Percentiles rank a stretch among this genome's conserved stretches.
Evolutionary conservation across 2,329 filamentous ascomycete species (phyloP).

Genomic region (Dactylonectria macrodidyma): DNA sequence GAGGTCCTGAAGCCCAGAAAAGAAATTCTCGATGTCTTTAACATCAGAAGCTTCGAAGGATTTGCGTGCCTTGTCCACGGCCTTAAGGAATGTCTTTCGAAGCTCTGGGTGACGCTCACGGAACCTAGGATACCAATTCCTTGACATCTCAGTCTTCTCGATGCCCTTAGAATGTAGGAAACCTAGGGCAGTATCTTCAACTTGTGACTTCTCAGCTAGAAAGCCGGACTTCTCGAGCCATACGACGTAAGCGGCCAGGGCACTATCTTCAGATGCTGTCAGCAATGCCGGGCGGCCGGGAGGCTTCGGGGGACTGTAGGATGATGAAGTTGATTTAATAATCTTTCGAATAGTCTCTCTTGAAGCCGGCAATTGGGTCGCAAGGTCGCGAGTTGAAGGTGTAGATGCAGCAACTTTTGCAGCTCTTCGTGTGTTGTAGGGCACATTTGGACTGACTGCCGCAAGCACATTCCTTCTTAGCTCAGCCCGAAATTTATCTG

Average conservation of each 20-base stretch:
- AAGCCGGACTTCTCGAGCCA: background rate
- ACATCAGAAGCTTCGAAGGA: background rate
- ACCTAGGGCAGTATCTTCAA: background rate
- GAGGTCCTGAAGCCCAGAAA: background rate
- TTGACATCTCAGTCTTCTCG: background rate
- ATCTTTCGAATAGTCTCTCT: constrained; percentile 2
- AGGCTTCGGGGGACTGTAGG: background rate
- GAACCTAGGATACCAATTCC: constrained; percentile 12
- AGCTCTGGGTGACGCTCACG: constrained; percentile 19
- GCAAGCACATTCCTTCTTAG: background rate
- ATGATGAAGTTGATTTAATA: background rate
- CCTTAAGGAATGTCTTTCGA: constrained; percentile 9
- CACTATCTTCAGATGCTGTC: background rate
- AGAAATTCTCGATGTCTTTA: background rate
- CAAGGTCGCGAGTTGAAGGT: background rate
- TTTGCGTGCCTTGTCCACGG: constrained; percentile 18
- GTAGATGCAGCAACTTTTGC: background rate
- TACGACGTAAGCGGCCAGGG: background rate
- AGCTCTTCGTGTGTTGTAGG: background rate
- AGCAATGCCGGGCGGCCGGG: background rate
- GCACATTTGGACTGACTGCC: background rate
- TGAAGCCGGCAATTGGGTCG: background rate
- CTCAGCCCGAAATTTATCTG: background rate
- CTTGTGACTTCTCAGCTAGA: constrained; percentile 1
- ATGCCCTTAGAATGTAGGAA: background rate